phyloP scores from a whole-genome alignment of 768 basidiomycete genomes.

The Naganishia friedmannii region DNA sequence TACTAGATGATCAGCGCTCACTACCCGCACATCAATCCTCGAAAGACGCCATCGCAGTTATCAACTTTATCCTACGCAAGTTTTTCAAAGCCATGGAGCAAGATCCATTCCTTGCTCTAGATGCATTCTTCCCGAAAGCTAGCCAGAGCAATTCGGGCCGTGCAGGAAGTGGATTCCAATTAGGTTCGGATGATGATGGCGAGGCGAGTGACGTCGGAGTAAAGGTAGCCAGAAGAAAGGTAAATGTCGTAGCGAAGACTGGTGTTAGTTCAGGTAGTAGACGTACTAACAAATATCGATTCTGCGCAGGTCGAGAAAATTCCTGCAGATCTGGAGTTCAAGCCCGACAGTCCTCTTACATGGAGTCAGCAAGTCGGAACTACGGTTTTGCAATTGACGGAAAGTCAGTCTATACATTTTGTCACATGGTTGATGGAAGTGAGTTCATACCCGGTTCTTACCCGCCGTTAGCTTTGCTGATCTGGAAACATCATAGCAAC shows the following conservation, averaged over 20 bases:
- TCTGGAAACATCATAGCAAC: background rate
- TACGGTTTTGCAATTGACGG: conserved; percentile 69
- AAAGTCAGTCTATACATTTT: conserved; percentile 63
- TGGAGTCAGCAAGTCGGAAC: conserved; percentile 89
- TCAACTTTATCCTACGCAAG: conserved; percentile 80
- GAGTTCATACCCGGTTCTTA: conserved; percentile 44
- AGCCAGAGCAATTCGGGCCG: conserved; percentile 40
- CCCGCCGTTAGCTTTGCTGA: background rate
- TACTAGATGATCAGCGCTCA: conserved; percentile 74
- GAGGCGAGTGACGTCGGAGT: conserved; percentile 38
- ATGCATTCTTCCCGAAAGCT: conserved; percentile 60
- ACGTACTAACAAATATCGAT: background rate
- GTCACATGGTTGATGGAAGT: conserved; percentile 82
- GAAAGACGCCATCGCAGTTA: conserved; percentile 77
- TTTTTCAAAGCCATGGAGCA: conserved; percentile 90
- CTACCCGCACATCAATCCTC: conserved; percentile 69
- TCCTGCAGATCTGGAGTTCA: conserved; percentile 34
- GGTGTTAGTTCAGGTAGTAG: background rate
- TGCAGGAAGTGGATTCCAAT: conserved; percentile 3
- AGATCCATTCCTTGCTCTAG: conserved; percentile 80
- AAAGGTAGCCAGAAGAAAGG: conserved; percentile 41
- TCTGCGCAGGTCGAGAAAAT: conserved; percentile 17
- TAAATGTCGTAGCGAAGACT: conserved; percentile 27
- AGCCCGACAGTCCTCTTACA: conserved; percentile 56
- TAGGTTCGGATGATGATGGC: conserved; percentile 42